Evolutionary conservation across 345 rosid genomes (phyloP).

Genomic region (Hibiscus syriacus): DNA sequence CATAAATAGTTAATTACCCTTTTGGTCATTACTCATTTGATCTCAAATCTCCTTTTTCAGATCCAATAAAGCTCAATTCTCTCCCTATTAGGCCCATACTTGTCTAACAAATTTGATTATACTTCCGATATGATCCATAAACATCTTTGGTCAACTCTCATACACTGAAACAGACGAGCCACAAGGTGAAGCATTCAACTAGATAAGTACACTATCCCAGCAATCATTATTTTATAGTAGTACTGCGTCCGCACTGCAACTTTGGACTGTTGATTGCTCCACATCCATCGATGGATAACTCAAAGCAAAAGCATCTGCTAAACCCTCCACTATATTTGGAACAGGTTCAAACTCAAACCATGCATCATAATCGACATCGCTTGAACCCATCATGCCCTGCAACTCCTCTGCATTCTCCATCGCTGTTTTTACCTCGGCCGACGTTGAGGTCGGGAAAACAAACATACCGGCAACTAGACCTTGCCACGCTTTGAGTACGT

Average conservation of each 20-base stretch:
- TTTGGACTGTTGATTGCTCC: not conserved
- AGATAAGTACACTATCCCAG: slow-evolving; percentile 1
- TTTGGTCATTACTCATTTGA: too few relatives aligned
- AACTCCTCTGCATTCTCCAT: not conserved
- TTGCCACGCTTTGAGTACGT: slow-evolving; percentile 39
- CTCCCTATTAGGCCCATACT: too few relatives aligned
- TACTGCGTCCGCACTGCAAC: not conserved
- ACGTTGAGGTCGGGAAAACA: slow-evolving; percentile 17
- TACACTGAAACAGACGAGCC: too few relatives aligned
- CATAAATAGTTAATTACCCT: too few relatives aligned
- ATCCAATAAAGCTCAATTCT: too few relatives aligned
- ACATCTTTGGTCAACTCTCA: too few relatives aligned
- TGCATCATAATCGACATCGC: not conserved
- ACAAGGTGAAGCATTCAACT: not conserved
- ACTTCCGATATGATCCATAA: too few relatives aligned
- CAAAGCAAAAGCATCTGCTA: not conserved
- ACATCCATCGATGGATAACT: not conserved
- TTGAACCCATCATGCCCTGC: not conserved
- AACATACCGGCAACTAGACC: slow-evolving; percentile 28
- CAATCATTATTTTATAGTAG: not conserved
- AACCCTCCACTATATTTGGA: not conserved
- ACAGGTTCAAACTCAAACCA: slow-evolving; percentile 7
- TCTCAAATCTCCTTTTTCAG: too few relatives aligned
- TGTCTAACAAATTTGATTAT: too few relatives aligned
- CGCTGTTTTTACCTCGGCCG: slow-evolving; percentile 4